These are phyloP conservation scores for Zygosaccharomyces rouxii DNA, from an alignment of 805 yeast species.

Conservation along the genomic window DNA sequence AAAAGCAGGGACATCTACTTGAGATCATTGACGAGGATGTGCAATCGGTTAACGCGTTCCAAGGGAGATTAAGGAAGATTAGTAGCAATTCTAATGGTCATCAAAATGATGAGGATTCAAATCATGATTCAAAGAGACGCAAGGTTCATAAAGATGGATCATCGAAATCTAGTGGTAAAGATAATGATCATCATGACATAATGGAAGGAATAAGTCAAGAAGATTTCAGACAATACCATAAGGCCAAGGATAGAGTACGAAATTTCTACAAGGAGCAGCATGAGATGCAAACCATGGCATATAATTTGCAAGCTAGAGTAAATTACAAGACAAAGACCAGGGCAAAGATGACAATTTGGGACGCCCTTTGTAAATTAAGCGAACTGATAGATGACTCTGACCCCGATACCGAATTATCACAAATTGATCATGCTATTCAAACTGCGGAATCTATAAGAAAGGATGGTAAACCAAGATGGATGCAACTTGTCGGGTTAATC, in stretches of 20 bases:
- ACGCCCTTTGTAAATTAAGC: slow-evolving; percentile 57
- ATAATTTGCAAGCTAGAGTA: slow-evolving; percentile 64
- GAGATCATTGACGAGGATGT: slow-evolving; percentile 44
- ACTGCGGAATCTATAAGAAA: slow-evolving; percentile 70
- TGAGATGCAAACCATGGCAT: slow-evolving; percentile 65
- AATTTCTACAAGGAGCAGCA: slow-evolving; percentile 66
- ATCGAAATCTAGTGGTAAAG: background rate
- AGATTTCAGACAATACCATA: slow-evolving; percentile 59
- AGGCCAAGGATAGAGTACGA: slow-evolving; percentile 65
- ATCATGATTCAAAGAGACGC: slow-evolving; percentile 4
- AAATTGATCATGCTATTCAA: slow-evolving; percentile 70
- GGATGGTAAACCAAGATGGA: slow-evolving; percentile 70
- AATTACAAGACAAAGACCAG: slow-evolving; percentile 64
- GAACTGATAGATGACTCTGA: slow-evolving; percentile 65
- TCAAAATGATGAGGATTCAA: background rate
- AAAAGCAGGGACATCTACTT: slow-evolving; percentile 31
- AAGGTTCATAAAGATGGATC: background rate
- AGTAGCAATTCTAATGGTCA: background rate
- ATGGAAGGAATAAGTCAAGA: slow-evolving; percentile 29
- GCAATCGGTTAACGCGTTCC: slow-evolving; percentile 39
- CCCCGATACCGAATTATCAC: slow-evolving; percentile 71
- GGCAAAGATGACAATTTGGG: slow-evolving; percentile 70
- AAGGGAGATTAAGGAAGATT: slow-evolving; percentile 22
- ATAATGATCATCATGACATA: slow-evolving; percentile 3
- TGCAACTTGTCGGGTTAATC: slow-evolving; percentile 66